phyloP scores from a whole-genome alignment of 2,329 filamentous ascomycete species.

The Thielaviopsis punctulata region DNA sequence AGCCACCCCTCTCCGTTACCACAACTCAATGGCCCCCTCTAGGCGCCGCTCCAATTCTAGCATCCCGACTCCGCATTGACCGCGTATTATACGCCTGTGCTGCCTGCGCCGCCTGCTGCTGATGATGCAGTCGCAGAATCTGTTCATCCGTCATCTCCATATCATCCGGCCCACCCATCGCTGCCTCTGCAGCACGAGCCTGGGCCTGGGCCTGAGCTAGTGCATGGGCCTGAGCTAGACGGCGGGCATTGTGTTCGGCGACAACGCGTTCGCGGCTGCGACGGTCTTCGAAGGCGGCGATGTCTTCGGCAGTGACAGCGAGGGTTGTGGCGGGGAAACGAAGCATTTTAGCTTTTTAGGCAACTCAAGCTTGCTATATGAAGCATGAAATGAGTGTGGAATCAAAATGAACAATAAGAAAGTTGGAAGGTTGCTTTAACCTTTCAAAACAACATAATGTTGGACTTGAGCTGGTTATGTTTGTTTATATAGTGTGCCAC shows the following conservation, averaged over 20 bases:
- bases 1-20: neutral
- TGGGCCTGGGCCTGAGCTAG: conserved; percentile 12
- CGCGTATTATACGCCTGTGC: conserved; percentile 10
- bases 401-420: neutral
- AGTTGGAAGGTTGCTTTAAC: too few relatives aligned
- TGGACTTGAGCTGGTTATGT: neutral
- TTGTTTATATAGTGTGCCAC: neutral
- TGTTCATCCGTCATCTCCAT: conserved; percentile 11
- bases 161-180: conserved; percentile 10
- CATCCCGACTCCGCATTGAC: conserved; percentile 5
- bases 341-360: conserved; percentile 31
- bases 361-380: neutral
- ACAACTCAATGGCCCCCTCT: neutral
- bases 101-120: conserved; percentile 14
- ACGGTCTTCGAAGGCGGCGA: conserved; percentile 51
- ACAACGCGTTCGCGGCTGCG: conserved; percentile 27
- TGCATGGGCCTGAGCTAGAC: conserved; percentile 2
- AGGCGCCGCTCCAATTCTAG: conserved; percentile 4
- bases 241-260: conserved; percentile 15
- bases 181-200: neutral
- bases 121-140: conserved; percentile 9
- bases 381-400: neutral
- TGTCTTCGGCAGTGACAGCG: conserved; percentile 50
- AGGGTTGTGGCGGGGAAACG: conserved; percentile 51
- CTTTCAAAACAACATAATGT: neutral